phyloP scores from a whole-genome alignment of 208 protist species.

The Spongospora subterranea region DNA sequence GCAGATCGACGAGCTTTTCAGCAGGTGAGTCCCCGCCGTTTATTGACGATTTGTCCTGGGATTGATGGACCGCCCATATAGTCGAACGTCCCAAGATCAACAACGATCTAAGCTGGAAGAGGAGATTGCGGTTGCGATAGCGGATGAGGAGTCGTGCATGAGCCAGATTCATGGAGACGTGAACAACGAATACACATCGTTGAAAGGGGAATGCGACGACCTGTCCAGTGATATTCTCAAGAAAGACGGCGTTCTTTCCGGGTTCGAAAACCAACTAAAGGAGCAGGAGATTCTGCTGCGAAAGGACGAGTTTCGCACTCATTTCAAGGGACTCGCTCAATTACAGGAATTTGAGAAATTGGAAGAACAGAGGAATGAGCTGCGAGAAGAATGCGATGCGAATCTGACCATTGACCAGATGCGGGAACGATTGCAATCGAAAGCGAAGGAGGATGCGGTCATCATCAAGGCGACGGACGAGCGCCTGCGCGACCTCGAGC shows the following conservation, averaged over 20 bases:
- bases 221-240: not conserved
- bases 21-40: too few species aligned
- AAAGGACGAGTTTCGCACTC: not conserved
- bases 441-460: conserved; percentile 39
- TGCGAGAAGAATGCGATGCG: conserved; percentile 43
- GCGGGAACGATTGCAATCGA: conserved; percentile 14
- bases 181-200: not conserved
- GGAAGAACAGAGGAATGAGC: conserved; percentile 28
- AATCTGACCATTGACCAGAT: conserved; percentile 29
- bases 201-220: not conserved
- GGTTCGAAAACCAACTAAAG: not conserved
- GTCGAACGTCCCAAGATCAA: not conserved
- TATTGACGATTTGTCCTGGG: not conserved
- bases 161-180: not conserved
- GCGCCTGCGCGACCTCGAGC: not conserved
- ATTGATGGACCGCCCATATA: not conserved
- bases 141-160: conserved; percentile 17
- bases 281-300: conserved; percentile 28
- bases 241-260: not conserved
- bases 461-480: conserved; percentile 43
- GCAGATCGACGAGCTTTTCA: conserved; percentile 26
- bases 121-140: conserved; percentile 10
- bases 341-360: conserved; percentile 12
- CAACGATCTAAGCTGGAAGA: conserved; percentile 28
- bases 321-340: not conserved